A percentile compares a stretch with the other conserved stretches of the same genome.
Conservation (phyloP, 345 rosid species). For the Atalantia buxifolia region DNA sequence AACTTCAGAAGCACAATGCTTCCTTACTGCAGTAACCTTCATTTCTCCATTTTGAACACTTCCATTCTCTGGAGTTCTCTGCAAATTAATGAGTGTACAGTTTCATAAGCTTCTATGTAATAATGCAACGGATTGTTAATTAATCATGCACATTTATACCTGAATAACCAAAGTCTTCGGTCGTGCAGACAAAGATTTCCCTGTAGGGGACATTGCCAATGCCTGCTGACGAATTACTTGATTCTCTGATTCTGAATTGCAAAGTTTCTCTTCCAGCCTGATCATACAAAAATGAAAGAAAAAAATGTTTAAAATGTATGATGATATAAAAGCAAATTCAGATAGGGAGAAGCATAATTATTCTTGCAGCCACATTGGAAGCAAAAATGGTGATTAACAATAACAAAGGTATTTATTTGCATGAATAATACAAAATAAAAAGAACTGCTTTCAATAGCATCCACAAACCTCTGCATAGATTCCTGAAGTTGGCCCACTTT, state of each 20-base stretch:
- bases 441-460: slow-evolving; percentile 3
- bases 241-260: slow-evolving; percentile 95
- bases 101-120: slow-evolving; percentile 15
- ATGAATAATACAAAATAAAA: neutral
- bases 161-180: slow-evolving; percentile 67
- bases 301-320: slow-evolving; percentile 9
- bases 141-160: slow-evolving; percentile 36
- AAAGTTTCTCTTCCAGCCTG: slow-evolving; percentile 94
- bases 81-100: slow-evolving; percentile 30
- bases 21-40: slow-evolving; percentile 57
- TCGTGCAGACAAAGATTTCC: slow-evolving; percentile 64
- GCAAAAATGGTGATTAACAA: neutral
- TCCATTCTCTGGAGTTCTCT: slow-evolving; percentile 93
- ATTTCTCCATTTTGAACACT: slow-evolving; percentile 64
- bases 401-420: neutral
- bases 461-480: slow-evolving; percentile 85
- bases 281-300: slow-evolving; percentile 17
- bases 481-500: slow-evolving; percentile 95
- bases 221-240: slow-evolving; percentile 99
- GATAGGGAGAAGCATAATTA: neutral
- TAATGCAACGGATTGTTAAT: slow-evolving; percentile 2
- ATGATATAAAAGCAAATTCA: neutral
- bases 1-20: slow-evolving; percentile 1
- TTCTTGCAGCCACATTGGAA: neutral
- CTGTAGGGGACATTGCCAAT: slow-evolving; percentile 88